phyloP scores from a whole-genome alignment of 805 yeast species.

The Ogataea paradorogensis region DNA sequence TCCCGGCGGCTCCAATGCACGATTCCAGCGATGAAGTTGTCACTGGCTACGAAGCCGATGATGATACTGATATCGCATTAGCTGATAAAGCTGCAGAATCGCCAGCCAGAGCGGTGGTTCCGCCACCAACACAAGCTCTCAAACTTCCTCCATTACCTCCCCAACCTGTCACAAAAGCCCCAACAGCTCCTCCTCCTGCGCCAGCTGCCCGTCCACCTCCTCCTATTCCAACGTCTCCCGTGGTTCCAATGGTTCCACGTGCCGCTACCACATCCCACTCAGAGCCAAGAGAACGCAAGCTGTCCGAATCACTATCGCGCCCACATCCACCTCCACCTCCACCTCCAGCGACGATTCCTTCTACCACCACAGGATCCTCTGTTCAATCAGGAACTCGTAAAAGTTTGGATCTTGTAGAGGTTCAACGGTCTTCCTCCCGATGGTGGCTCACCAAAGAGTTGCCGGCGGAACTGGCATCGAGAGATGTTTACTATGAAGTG shows the following conservation, averaged over 20 bases:
- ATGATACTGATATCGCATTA: conserved; percentile 37
- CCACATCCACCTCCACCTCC: conserved; percentile 17
- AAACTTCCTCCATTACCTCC: conserved; percentile 11
- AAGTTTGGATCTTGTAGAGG: conserved; percentile 18
- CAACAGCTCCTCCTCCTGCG: conserved; percentile 10
- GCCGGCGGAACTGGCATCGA: conserved; percentile 49
- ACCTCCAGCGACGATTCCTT: conserved; percentile 13
- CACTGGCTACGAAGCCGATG: conserved; percentile 75
- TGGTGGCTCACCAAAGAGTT: conserved; percentile 71
- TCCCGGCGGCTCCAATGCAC: conserved; percentile 4
- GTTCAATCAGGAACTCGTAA: conserved; percentile 9
- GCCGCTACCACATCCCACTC: conserved; percentile 20
- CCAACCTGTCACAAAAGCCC: conserved; percentile 21
- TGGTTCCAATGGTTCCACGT: conserved; percentile 24
- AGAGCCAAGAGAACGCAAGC: conserved; percentile 25
- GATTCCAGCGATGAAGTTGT: conserved; percentile 24
- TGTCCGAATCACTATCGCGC: conserved; percentile 10
- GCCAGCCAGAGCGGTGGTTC: conserved; percentile 8
- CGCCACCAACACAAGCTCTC: conserved; percentile 12
- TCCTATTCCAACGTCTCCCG: conserved; percentile 12
- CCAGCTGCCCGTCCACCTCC: conserved; percentile 8
- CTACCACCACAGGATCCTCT: conserved; percentile 22
- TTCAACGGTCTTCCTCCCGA: conserved; percentile 21
- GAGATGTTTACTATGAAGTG: conserved; percentile 58
- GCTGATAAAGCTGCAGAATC: conserved; percentile 9